These are phyloP conservation scores for Lepidium didymum DNA, from an alignment of 345 rosid genomes.

Conservation along the genomic window DNA sequence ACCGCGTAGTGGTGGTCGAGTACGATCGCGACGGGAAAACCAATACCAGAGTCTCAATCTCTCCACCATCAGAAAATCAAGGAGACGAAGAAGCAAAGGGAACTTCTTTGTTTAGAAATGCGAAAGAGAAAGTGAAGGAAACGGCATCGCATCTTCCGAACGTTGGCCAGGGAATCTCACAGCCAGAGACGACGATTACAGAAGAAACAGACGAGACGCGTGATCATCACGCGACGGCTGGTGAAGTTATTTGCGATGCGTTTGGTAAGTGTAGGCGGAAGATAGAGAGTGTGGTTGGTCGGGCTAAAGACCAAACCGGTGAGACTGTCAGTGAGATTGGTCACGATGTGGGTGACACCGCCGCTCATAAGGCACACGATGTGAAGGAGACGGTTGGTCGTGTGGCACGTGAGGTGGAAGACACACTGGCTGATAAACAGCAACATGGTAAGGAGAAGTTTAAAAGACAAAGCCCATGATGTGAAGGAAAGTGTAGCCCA, in stretches of 20 bases:
- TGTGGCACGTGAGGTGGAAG: slow-evolving; percentile 15
- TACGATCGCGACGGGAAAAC: slow-evolving; percentile 50
- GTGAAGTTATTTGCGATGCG: slow-evolving; percentile 55
- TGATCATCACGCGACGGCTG: slow-evolving; percentile 19
- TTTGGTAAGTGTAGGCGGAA: slow-evolving; percentile 49
- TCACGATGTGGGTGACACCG: background rate
- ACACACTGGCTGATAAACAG: background rate
- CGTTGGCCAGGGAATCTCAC: slow-evolving; percentile 28
- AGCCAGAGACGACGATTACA: background rate
- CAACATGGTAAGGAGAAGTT: slow-evolving; percentile 2
- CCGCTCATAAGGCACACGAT: slow-evolving; percentile 2
- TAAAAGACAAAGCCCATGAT: background rate
- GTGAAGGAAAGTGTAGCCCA: background rate
- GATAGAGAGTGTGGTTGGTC: slow-evolving; percentile 36
- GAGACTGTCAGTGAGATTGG: slow-evolving; percentile 27
- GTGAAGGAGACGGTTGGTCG: slow-evolving; percentile 10
- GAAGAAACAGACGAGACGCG: slow-evolving; percentile 5
- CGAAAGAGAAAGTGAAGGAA: slow-evolving; percentile 30
- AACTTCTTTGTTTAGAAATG: background rate
- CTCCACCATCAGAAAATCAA: slow-evolving; percentile 26
- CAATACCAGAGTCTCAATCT: slow-evolving; percentile 56
- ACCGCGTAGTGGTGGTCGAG: slow-evolving; percentile 57
- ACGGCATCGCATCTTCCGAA: slow-evolving; percentile 26
- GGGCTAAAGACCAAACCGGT: slow-evolving; percentile 30
- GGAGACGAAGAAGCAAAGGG: background rate